Conservation (phyloP, 257 asterid species). For the Ballota nigra region DNA sequence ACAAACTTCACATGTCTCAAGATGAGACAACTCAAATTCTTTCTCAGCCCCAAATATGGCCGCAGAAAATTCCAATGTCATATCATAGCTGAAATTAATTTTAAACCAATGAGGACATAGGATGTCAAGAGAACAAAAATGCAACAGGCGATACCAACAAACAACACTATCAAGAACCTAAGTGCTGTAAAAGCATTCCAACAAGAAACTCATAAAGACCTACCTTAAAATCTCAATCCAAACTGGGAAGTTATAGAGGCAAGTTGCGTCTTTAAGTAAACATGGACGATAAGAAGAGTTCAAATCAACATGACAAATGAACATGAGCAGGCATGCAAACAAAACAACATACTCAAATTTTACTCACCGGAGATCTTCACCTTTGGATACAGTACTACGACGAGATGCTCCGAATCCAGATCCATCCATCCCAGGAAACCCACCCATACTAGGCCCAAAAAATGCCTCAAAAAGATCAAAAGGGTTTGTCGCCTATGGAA, state of each 20-base stretch:
- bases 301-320: not conserved
- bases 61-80: conserved; percentile 78
- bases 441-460: conserved; percentile 92
- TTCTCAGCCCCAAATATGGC: conserved; percentile 96
- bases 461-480: conserved; percentile 97
- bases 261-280: not conserved
- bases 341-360: conserved; percentile 21
- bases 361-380: conserved; percentile 98
- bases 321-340: conserved; percentile 16
- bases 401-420: conserved; percentile 79
- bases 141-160: not conserved
- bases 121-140: conserved; percentile 8
- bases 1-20: conserved; percentile 88
- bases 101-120: conserved; percentile 16
- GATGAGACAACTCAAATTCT: conserved; percentile 91
- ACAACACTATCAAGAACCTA: conserved; percentile 9
- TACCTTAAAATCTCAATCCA: conserved; percentile 10
- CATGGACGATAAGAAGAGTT: not conserved
- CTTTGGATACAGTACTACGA: conserved; percentile 78
- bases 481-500: conserved; percentile 73
- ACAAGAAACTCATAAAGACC: conserved; percentile 21
- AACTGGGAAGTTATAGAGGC: conserved; percentile 1
- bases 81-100: conserved; percentile 69
- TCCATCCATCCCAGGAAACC: conserved; percentile 80
- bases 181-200: conserved; percentile 11